Percentiles rank a stretch among this genome's conserved stretches.
Conservation (phyloP, 2,329 filamentous ascomycete genomes). For the Dothideomycetidae sp. region DNA sequence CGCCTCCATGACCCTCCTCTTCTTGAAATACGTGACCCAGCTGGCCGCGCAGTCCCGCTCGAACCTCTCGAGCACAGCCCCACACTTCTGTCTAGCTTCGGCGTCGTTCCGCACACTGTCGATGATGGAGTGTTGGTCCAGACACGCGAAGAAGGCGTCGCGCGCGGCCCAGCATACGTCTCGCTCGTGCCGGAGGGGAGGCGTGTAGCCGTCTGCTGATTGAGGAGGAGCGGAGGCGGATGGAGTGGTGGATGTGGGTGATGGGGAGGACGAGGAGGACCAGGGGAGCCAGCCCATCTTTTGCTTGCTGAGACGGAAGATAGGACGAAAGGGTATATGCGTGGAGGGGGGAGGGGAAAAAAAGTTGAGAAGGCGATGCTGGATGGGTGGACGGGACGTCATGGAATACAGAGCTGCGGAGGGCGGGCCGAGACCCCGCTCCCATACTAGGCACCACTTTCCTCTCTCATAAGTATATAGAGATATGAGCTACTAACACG, state of each 20-base stretch:
- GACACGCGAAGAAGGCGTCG: conserved; percentile 75
- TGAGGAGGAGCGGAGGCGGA: neutral
- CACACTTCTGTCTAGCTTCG: too few species aligned
- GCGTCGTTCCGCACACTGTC: conserved; percentile 57
- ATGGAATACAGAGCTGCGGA: too few species aligned
- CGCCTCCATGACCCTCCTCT: conserved; percentile 82
- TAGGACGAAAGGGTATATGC: too few species aligned
- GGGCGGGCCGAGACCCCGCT: too few species aligned
- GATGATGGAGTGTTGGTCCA: conserved; percentile 68
- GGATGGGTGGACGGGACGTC: too few species aligned
- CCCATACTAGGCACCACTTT: too few species aligned
- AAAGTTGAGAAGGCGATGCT: too few species aligned
- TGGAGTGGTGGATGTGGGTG: neutral
- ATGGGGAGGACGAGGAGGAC: conserved; percentile 7
- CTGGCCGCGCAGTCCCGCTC: conserved; percentile 75
- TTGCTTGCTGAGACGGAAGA: too few species aligned
- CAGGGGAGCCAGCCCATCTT: conserved; percentile 27
- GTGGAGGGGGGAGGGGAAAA: too few species aligned
- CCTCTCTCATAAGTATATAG: too few species aligned
- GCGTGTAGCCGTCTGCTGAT: conserved; percentile 45
- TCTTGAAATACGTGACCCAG: conserved; percentile 99
- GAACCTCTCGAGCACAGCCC: conserved; percentile 49
- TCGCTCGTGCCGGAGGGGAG: conserved; percentile 73
- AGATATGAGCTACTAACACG: too few species aligned
- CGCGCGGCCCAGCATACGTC: conserved; percentile 78